A percentile compares a stretch with the other conserved stretches of the same genome.
These are phyloP conservation scores for Kwoniella europaea DNA, from an alignment of 768 basidiomycete species.

Conservation along the genomic window DNA sequence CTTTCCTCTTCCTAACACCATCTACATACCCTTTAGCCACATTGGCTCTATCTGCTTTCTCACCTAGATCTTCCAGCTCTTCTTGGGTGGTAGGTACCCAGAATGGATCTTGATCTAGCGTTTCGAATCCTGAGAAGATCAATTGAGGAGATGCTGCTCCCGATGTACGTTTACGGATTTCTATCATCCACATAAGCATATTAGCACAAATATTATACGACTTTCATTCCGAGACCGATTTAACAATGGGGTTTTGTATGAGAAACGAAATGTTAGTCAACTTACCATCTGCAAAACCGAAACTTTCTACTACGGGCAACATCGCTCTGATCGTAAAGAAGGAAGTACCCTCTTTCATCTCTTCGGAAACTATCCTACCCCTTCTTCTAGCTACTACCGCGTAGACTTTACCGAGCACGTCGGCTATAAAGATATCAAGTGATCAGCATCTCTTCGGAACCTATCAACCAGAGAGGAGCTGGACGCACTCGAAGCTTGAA, in stretches of 20 bases:
- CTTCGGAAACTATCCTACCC: conserved; percentile 91
- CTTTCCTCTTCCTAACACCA: conserved; percentile 84
- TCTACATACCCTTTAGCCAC: conserved; percentile 95
- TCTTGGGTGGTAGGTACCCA: conserved; percentile 98
- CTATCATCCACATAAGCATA: conserved; percentile 60
- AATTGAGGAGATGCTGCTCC: conserved; percentile 97
- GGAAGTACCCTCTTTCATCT: conserved; percentile 96
- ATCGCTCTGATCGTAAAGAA: conserved; percentile 92
- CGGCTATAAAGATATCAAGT: conserved; percentile 64
- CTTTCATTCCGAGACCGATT: too few species aligned
- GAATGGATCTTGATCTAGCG: conserved; percentile 91
- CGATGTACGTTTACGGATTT: conserved; percentile 93
- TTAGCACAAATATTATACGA: neutral
- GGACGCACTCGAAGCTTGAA: conserved; percentile 89
- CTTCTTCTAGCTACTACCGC: conserved; percentile 89
- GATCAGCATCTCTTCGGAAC: neutral
- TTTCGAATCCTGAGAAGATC: conserved; percentile 96
- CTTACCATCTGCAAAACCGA: conserved; percentile 94
- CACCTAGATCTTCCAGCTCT: conserved; percentile 93
- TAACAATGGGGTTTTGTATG: neutral
- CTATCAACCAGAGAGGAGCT: neutral
- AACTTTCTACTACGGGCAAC: conserved; percentile 94
- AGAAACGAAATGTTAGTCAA: conserved; percentile 9
- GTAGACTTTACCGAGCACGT: conserved; percentile 96
- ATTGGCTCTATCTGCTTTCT: conserved; percentile 91